Evolutionary conservation across 2,329 filamentous ascomycete genomes (phyloP), one percentile per base, ranked within the genome.

Genomic region (Aureobasidium sp.): DNA sequence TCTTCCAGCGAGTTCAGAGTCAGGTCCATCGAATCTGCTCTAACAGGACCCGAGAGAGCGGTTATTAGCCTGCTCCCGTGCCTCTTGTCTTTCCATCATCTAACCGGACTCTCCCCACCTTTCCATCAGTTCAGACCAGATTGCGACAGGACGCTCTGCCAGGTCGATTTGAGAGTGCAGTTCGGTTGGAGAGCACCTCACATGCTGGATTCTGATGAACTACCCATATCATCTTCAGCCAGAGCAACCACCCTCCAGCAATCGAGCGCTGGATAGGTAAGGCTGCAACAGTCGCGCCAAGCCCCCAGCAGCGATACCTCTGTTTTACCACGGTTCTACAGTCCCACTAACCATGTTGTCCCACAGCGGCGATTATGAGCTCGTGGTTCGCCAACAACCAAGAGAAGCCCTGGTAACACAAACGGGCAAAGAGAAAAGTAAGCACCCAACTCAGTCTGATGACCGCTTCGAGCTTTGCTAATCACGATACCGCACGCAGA

Each of bases 341-440:
- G 42, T 27, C 47, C 42, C 25, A 62, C 61, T 62, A 59, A 62
- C 44, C 25, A 62, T 62, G 61, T 50, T 49, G 13, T 50, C 41
- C 51, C 59, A 58, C 72, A 85, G 82, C 73, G 74, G 79, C 70
- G 79, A 83, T 69, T 81, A 84, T 73, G 75, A 78, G 63, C 77
- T 88, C 66, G 75, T 72, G 61, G 79, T 90, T 66, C 81, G 84
- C 67, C 88, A 91, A 75, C 81, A 87, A 69, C 88, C 88, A 59
- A 78, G 81, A 66, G 80, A 84, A 73, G 87, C 85, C 54, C 81
- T 87, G 65, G 84, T 90, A 60, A 83, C 86, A 47, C 65, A 69
- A 44, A 80, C 86, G 66, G 85, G 85, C 66, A 91, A 91, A 73
- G 88, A 91, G 70, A 91, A 91, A 79, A 83, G 87, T 88, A 75